A percentile compares a stretch with the other conserved stretches of the same genome.
Evolutionary conservation across 2,329 filamentous ascomycete genomes (phyloP).

Genomic region (Alternaria incomplexa): DNA sequence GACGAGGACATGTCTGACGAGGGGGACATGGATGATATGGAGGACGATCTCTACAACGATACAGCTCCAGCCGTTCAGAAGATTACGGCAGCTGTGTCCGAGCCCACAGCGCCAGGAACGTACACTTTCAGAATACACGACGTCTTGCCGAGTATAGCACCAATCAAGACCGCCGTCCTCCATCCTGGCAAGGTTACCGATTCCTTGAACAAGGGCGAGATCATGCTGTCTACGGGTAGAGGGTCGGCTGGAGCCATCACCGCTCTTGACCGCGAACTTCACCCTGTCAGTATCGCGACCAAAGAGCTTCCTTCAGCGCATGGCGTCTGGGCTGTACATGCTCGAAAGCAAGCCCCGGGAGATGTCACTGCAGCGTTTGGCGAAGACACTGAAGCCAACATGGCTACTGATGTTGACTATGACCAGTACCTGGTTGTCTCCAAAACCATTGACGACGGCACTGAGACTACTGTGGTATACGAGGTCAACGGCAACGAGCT

Average conservation of each 20-base stretch:
- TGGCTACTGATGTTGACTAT: slow-evolving; percentile 62
- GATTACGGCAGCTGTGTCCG: slow-evolving; percentile 43
- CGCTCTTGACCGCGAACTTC: slow-evolving; percentile 77
- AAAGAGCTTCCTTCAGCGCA: slow-evolving; percentile 76
- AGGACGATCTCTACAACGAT: slow-evolving; percentile 69
- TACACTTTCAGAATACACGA: slow-evolving; percentile 81
- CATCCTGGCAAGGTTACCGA: slow-evolving; percentile 53
- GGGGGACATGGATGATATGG: slow-evolving; percentile 62
- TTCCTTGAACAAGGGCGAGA: slow-evolving; percentile 51
- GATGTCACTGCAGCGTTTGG: slow-evolving; percentile 57
- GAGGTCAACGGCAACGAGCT: slow-evolving; percentile 75
- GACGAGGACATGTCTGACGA: slow-evolving; percentile 58
- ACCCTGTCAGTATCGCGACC: slow-evolving; percentile 72
- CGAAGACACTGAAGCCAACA: slow-evolving; percentile 46
- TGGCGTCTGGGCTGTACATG: slow-evolving; percentile 81
- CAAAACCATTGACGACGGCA: slow-evolving; percentile 68
- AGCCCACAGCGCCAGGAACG: slow-evolving; percentile 63
- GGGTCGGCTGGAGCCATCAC: slow-evolving; percentile 74
- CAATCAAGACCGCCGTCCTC: slow-evolving; percentile 76
- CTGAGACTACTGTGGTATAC: slow-evolving; percentile 80
- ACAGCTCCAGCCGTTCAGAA: slow-evolving; percentile 56
- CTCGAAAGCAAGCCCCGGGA: slow-evolving; percentile 70
- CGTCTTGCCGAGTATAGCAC: slow-evolving; percentile 75
- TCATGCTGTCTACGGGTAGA: slow-evolving; percentile 65
- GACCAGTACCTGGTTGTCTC: slow-evolving; percentile 85